Conservation (phyloP, 2,329 filamentous ascomycete genomes). For the Beauveria sp. region DNA sequence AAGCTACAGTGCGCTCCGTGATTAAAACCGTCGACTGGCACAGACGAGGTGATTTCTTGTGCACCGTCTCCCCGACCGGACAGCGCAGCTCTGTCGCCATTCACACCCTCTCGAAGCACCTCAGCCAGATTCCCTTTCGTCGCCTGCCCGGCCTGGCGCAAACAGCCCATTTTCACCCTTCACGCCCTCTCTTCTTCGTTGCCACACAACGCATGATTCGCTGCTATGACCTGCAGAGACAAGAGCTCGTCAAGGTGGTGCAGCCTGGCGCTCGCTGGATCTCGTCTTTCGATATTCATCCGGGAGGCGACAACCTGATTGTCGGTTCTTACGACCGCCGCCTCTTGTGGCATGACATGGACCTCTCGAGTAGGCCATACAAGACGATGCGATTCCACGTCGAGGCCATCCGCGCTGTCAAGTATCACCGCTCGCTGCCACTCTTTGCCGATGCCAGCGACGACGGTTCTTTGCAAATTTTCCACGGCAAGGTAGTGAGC, state of each 20-base stretch:
- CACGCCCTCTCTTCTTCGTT: slow-evolving; percentile 87
- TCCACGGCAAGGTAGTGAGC: slow-evolving; percentile 91
- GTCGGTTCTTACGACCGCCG: slow-evolving; percentile 92
- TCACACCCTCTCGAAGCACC: slow-evolving; percentile 89
- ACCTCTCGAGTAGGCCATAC: slow-evolving; percentile 83
- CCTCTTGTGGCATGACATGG: slow-evolving; percentile 93
- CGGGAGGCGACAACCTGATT: slow-evolving; percentile 87
- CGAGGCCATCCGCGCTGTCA: slow-evolving; percentile 83
- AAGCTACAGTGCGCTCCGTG: slow-evolving; percentile 68
- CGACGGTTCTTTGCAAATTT: slow-evolving; percentile 89
- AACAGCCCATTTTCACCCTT: slow-evolving; percentile 89
- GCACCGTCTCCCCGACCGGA: slow-evolving; percentile 77
- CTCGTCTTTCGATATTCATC: slow-evolving; percentile 86
- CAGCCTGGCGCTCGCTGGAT: slow-evolving; percentile 93
- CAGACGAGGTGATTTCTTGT: slow-evolving; percentile 86
- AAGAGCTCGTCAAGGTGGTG: slow-evolving; percentile 86
- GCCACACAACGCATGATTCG: slow-evolving; percentile 91
- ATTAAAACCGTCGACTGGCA: slow-evolving; percentile 94
- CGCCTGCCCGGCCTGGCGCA: slow-evolving; percentile 68
- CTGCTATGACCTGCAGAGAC: slow-evolving; percentile 85
- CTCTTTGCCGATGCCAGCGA: slow-evolving; percentile 94
- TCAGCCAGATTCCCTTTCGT: slow-evolving; percentile 91
- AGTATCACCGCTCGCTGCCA: slow-evolving; percentile 74
- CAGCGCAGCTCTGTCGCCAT: slow-evolving; percentile 79
- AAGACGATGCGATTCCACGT: slow-evolving; percentile 94